Base-by-base conservation (phyloP, 1,284 basidiomycete species). In the Ustilago vetiveriae region DNA sequence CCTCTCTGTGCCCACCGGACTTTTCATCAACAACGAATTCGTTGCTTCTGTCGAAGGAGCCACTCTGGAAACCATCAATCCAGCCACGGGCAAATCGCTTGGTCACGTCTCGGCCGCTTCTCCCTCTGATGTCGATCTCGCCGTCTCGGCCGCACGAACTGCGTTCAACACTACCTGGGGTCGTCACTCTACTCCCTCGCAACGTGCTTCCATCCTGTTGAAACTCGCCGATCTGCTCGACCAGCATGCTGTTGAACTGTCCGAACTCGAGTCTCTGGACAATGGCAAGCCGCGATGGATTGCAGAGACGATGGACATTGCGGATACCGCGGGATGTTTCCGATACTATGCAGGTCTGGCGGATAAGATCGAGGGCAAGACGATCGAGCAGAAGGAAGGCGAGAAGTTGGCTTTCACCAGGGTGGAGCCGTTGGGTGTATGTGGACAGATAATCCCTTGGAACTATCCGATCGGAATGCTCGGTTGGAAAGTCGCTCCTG, bases 381-480 rank as follows among this genome's bases (percentile, higher is more conserved):
- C 87, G 46, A 89, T 93, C 78, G 92, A 92, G 50, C 62, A 64
- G 83, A 87, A 92, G 24, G 89, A 92, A 77, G 89, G 89, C 77
- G 85, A 85, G 50, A 93, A 93, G 83, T 51, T 78, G 38, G 59
- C 72, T 39, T 75, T 73, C 88, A 90, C 83, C 84, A 85, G 89
- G 21, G 91, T 95, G 81, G 94, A 97, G 83, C 94, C 94, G 8
- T 89, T 96, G 71, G 94, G 94, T 69, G 93, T 96, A 56, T 92
- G 67, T 42, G 74, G 74, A 17, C 74, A 75, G 52, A 75, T 75
- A 55, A 75, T 63, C 40, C 73, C 64, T 4, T 74, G 62, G 67
- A 94, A 94, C 83, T 94, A 93, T 80, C 93, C 92, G 8, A 59
- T 63, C 21, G 62, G 55, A 9, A 70, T 76, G 54, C 24, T 72